These are phyloP conservation scores for Alternaria sp. DNA, from an alignment of 2,329 filamentous ascomycete species.

Conservation along the genomic window DNA sequence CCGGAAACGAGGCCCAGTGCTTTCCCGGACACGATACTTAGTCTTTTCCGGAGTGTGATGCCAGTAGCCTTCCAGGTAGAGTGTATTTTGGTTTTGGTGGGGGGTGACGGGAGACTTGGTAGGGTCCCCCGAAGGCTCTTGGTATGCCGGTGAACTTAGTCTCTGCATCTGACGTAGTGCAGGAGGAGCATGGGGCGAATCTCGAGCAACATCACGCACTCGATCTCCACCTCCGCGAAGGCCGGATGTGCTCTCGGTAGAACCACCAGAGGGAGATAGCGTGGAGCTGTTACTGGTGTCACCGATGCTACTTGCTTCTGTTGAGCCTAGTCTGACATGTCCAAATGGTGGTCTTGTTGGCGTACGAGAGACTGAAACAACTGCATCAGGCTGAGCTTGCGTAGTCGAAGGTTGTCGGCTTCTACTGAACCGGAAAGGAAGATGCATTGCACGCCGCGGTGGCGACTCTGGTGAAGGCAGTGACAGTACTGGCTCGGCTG, in stretches of 20 bases:
- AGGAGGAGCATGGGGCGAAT: conserved; percentile 23
- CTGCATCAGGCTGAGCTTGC: conserved; percentile 12
- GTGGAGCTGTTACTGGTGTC: conserved; percentile 6
- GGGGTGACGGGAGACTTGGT: conserved; percentile 7
- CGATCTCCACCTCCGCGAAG: conserved; percentile 26
- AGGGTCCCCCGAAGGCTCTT: conserved; percentile 5
- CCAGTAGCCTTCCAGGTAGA: conserved; percentile 22
- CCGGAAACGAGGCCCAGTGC: neutral
- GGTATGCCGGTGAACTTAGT: conserved; percentile 22
- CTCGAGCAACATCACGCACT: conserved; percentile 17
- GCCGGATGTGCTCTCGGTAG: conserved; percentile 27
- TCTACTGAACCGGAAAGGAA: conserved; percentile 36
- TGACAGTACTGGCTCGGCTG: conserved; percentile 14
- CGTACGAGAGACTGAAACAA: conserved; percentile 16
- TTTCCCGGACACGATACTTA: conserved; percentile 14
- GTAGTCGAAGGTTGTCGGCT: neutral
- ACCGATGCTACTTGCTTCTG: conserved; percentile 21
- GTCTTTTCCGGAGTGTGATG: conserved; percentile 7
- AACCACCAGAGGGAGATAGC: conserved; percentile 8
- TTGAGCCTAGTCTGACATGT: conserved; percentile 16
- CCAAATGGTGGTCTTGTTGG: conserved; percentile 17
- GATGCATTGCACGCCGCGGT: conserved; percentile 22
- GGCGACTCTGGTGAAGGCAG: conserved; percentile 8
- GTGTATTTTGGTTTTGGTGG: neutral
- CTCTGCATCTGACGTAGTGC: conserved; percentile 31